phyloP scores from a whole-genome alignment of 352 stramenopile species.

The Phytophthora megakarya region DNA sequence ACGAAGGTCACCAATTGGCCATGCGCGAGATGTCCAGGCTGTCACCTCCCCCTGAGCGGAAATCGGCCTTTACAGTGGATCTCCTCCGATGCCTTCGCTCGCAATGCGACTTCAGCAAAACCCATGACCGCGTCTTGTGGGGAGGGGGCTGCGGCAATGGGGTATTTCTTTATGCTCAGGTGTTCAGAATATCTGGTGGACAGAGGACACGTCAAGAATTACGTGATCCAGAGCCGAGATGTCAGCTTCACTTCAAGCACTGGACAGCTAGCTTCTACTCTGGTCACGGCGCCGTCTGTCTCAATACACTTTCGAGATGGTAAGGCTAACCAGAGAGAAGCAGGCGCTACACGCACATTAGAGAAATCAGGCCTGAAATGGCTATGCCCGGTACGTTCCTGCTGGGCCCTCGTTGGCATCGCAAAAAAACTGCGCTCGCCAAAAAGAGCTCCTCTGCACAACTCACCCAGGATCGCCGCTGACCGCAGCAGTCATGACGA shows the following conservation, averaged over 20 bases:
- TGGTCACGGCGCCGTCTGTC: no score
- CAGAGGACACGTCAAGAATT: neutral
- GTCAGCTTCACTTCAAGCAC: no score
- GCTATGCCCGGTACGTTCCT: no score
- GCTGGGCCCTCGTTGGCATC: no score
- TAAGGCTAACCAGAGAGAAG: no score
- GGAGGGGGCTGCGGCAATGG: conserved; percentile 20
- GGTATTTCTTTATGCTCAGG: conserved; percentile 24
- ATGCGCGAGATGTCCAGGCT: conserved; percentile 14
- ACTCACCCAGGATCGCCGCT: no score
- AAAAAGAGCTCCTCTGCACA: no score
- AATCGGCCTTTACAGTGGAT: neutral
- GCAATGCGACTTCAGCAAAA: conserved; percentile 4
- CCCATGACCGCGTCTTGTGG: conserved; percentile 24
- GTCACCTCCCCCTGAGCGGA: conserved; percentile 10
- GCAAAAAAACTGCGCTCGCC: no score
- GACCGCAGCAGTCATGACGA: neutral
- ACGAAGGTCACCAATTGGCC: conserved; percentile 16
- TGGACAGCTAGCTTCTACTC: no score
- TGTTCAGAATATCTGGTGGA: conserved; percentile 13
- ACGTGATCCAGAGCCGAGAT: neutral
- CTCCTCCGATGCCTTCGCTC: neutral
- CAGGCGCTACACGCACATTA: no score
- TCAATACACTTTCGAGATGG: no score
- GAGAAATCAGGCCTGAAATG: no score